Evolutionary conservation across 2,329 filamentous ascomycete genomes (phyloP).

Genomic region (Diaporthe nobilis): DNA sequence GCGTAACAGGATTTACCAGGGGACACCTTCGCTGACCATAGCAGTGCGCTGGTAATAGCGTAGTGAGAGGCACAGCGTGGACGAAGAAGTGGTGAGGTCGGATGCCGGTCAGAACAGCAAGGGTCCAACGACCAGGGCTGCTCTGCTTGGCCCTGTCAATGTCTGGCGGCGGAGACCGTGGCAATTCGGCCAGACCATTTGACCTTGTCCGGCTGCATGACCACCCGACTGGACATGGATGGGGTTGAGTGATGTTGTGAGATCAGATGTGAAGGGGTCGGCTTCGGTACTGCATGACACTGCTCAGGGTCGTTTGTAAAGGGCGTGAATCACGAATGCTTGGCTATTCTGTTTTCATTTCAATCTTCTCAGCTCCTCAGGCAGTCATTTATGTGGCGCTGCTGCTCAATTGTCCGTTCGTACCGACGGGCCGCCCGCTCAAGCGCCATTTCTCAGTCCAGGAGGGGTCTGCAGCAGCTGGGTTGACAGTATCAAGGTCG

Average conservation of each 20-base stretch:
- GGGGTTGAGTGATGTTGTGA: neutral
- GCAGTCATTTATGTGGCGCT: neutral
- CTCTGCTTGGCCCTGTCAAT: neutral
- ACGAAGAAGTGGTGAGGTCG: neutral
- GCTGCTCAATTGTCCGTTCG: neutral
- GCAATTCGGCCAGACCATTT: constrained; percentile 7
- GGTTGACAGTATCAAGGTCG: neutral
- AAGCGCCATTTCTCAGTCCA: neutral
- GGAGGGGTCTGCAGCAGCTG: neutral
- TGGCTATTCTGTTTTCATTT: neutral
- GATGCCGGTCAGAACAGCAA: neutral
- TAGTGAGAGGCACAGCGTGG: neutral
- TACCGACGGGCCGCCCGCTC: neutral
- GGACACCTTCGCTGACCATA: neutral
- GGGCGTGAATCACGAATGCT: neutral
- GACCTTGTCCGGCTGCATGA: neutral
- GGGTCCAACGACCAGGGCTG: neutral
- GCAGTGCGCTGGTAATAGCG: neutral
- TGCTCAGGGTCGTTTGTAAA: neutral
- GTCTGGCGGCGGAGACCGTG: neutral
- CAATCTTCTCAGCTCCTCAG: neutral
- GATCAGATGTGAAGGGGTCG: neutral
- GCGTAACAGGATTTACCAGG: neutral
- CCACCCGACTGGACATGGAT: neutral
- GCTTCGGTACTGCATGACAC: neutral